Base-by-base conservation (phyloP, 2,329 filamentous ascomycete species). In the Trichoderma afroharzianum region DNA sequence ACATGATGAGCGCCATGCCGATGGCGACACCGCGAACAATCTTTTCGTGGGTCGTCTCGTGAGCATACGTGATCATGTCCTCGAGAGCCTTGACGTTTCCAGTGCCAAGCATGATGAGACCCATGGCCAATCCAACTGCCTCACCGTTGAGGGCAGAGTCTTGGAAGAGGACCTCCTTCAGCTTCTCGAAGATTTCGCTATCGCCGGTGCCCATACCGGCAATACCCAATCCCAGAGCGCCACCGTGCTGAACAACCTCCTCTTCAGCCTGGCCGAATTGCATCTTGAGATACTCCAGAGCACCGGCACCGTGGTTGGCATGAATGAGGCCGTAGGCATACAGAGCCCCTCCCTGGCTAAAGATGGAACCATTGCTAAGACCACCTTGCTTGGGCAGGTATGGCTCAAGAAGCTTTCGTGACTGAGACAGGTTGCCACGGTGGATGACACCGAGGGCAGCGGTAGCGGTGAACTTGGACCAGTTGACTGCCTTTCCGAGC, bases 1-100 rank as follows among this genome's bases (percentile, higher is more conserved):
- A 99, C 95, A 98, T 98, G 84, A 99, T 97, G 72, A 99, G 86
- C 12, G 96, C 94, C 94, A 99, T 98, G 72, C 96, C 96, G 75
- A 99, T 89, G 36, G 96, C 95, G 72, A 98, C 89, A 79, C 96
- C 96, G 63, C 96, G 94, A 28, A 99, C 94, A 78, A 97, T 98
- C 88, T 99, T 99, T 85, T 99, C 96, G 83, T 99, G 96, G 73
- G 97, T 95, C 1, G 96, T 99, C 76, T 99, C 96, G 78, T 98
- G 96, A 4, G 96, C 94, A 79, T 99, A 99, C 61, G 94, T 92
- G 72, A 98, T 96, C 95, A 99, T 98, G 76, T 97, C 94, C 79
- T 98, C 94, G 8, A 99, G 84, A 9, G 94, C 95, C 80, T 93
- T 94, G 79, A 94, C 91, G 80, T 98, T 97, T 73, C 95, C 96